These are phyloP conservation scores for Parietichytrium sp. DNA, from an alignment of 108 stramenopile genomes.

Conservation along the genomic window DNA sequence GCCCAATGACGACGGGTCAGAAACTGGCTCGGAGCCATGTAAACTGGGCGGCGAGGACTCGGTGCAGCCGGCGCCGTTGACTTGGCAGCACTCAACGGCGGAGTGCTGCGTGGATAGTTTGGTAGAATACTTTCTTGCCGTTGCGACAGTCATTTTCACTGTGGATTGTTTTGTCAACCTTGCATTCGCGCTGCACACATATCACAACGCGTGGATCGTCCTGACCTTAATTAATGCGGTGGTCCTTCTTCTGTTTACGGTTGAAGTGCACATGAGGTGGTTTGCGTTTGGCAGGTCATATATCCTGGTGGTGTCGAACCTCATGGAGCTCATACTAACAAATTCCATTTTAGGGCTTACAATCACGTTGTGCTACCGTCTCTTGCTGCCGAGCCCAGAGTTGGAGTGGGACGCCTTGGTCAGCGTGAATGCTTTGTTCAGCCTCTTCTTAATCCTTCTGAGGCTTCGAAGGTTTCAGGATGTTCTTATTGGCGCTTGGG, in stretches of 20 bases:
- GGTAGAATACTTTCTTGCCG: conserved; percentile 2
- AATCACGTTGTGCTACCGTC: background rate
- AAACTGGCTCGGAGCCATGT: background rate
- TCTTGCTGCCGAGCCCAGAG: background rate
- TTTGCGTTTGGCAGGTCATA: background rate
- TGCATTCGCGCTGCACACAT: background rate
- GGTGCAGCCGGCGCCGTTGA: background rate
- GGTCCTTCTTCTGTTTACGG: background rate
- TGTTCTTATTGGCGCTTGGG: background rate
- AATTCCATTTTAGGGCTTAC: background rate
- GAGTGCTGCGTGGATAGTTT: background rate
- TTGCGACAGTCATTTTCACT: conserved; percentile 20
- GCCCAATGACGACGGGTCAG: background rate
- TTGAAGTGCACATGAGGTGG: background rate
- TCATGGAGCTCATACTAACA: background rate
- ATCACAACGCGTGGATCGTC: background rate
- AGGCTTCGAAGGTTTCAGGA: background rate
- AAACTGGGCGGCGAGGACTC: background rate
- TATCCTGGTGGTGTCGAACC: background rate
- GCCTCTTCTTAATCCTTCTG: background rate
- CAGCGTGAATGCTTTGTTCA: background rate
- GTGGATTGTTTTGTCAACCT: conserved; percentile 22
- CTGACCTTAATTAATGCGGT: background rate
- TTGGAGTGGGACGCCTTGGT: background rate
- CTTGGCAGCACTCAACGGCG: background rate